phyloP scores from a whole-genome alignment of 805 yeast species.

The Yamadazyma phyllophila region DNA sequence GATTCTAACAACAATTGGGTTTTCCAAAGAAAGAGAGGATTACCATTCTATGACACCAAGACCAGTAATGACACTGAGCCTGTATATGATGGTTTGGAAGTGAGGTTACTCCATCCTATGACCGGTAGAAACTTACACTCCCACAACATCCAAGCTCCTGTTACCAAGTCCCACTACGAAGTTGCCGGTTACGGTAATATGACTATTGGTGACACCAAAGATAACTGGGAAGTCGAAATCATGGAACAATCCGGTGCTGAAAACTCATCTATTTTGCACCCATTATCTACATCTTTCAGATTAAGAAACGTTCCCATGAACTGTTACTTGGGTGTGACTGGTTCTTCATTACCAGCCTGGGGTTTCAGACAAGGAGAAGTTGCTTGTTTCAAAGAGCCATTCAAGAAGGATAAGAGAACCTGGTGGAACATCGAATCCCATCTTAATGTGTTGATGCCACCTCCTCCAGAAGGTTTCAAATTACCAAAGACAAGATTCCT shows the following conservation, averaged over 20 bases:
- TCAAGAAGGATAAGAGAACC: conserved; percentile 73
- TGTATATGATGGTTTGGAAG: conserved; percentile 56
- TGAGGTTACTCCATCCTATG: conserved; percentile 60
- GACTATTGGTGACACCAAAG: conserved; percentile 65
- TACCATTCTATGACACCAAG: conserved; percentile 30
- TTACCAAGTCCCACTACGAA: conserved; percentile 53
- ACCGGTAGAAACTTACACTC: conserved; percentile 72
- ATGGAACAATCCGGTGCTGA: conserved; percentile 57
- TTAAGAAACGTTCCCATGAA: conserved; percentile 64
- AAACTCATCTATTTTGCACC: conserved; percentile 59
- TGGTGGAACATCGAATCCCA: conserved; percentile 88
- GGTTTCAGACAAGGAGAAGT: conserved; percentile 98
- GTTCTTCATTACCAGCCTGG: conserved; percentile 85
- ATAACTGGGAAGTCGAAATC: conserved; percentile 75
- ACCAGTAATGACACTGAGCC: conserved; percentile 32
- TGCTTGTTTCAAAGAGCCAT: conserved; percentile 68
- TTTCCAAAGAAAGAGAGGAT: conserved; percentile 48
- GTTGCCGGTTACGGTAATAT: conserved; percentile 73
- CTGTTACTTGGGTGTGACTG: conserved; percentile 86
- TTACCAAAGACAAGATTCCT: conserved; percentile 73
- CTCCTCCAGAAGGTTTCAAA: conserved; percentile 58
- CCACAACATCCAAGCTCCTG: conserved; percentile 64
- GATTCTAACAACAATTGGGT: conserved; percentile 45
- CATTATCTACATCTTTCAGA: conserved; percentile 81
- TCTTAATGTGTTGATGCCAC: conserved; percentile 55